Percentiles rank a stretch among this genome's conserved stretches.
Evolutionary conservation across 2,329 filamentous ascomycete species (phyloP).

Genomic region (Xylaria sp.): DNA sequence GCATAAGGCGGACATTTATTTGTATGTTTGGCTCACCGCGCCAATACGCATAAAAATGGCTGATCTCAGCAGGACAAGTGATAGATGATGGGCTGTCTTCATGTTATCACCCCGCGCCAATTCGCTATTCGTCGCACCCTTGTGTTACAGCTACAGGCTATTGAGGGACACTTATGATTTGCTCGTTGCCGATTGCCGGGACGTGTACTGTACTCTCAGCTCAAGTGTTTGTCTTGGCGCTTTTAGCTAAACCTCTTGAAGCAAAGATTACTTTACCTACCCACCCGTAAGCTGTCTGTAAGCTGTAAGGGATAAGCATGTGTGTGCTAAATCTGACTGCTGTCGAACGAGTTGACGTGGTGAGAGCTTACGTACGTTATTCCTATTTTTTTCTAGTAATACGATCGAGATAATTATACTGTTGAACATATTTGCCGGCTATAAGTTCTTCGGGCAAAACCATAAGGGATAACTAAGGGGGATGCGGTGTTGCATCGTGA

Average conservation of each 20-base stretch:
- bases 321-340: not conserved
- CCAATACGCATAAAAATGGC: not conserved
- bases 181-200: not conserved
- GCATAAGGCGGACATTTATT: not conserved
- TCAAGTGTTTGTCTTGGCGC: conserved; percentile 9
- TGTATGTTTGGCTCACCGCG: not conserved
- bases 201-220: not conserved
- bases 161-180: conserved; percentile 16
- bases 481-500: not conserved
- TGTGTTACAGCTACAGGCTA: conserved; percentile 11
- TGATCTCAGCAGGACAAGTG: not conserved
- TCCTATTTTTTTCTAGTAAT: not conserved
- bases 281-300: not conserved
- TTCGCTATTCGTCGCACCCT: conserved; percentile 14
- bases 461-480: not conserved
- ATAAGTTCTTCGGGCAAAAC: not conserved
- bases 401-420: not conserved
- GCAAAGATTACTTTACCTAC: too few species aligned
- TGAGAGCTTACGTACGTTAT: not conserved
- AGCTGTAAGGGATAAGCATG: not conserved
- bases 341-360: not conserved
- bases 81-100: not conserved
- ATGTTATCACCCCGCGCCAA: conserved; percentile 6
- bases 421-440: not conserved
- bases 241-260: conserved; percentile 19